A percentile compares a stretch with the other conserved stretches of the same genome.
Conservation (phyloP, 257 asterid genomes). For the Solanum infundibuliforme region DNA sequence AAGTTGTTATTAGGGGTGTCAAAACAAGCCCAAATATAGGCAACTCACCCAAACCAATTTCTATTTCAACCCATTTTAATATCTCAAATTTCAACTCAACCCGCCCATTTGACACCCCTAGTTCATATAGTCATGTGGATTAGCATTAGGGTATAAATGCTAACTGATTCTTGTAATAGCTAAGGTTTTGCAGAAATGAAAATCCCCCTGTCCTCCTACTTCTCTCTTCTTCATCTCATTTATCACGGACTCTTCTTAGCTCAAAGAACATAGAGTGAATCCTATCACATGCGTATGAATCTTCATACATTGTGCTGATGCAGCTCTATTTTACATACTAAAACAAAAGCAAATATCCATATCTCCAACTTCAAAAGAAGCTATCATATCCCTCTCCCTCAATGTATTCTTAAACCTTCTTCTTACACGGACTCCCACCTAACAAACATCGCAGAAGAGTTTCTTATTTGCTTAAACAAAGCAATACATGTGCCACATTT, state of each 20-base stretch:
- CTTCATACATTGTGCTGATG: neutral
- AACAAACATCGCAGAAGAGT: neutral
- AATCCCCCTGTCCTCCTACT: neutral
- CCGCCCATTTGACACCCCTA: too few species aligned
- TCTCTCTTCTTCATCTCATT: neutral
- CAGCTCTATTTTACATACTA: neutral
- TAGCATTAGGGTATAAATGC: neutral
- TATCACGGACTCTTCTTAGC: neutral
- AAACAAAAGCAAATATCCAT: neutral
- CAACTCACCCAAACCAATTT: neutral
- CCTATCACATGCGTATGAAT: neutral
- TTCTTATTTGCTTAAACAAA: neutral
- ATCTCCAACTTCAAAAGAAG: neutral
- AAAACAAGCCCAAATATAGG: neutral
- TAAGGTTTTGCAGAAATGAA: neutral
- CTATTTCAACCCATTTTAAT: too few species aligned
- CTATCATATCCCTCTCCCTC: neutral
- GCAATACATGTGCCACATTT: neutral
- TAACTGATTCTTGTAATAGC: neutral
- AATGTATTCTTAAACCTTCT: neutral
- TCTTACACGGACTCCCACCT: neutral
- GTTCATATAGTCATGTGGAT: neutral
- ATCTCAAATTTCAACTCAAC: too few species aligned
- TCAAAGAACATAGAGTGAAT: neutral
- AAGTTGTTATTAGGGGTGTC: neutral